Conservation (phyloP, 2,329 filamentous ascomycete species). For the Pseudocercospora musae region DNA sequence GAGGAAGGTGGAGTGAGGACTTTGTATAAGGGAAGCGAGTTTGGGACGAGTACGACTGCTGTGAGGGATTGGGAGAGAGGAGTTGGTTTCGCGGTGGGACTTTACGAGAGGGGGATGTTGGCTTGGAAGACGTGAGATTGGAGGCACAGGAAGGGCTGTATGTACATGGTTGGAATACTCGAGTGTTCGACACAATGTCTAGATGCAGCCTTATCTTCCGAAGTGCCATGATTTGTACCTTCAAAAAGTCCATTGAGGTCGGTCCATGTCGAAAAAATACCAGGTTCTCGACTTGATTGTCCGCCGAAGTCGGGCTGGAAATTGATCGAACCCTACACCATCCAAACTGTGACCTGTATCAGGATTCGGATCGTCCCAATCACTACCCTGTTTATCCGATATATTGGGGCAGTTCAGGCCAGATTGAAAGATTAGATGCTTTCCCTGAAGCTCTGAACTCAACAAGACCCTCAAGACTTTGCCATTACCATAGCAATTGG, state of each 20-base stretch:
- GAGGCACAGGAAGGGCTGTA: background rate
- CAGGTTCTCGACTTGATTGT: background rate
- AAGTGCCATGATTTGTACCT: too few relatives aligned
- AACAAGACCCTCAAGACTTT: background rate
- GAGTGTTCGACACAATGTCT: background rate
- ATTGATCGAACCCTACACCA: too few relatives aligned
- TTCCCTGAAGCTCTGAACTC: background rate
- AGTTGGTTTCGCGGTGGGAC: conserved; percentile 37
- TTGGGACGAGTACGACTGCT: conserved; percentile 37
- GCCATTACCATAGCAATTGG: background rate
- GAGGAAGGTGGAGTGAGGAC: conserved; percentile 33
- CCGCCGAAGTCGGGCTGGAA: background rate
- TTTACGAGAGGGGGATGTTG: conserved; percentile 43
- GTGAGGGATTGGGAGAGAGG: conserved; percentile 39
- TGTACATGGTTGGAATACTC: background rate
- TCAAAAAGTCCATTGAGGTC: background rate
- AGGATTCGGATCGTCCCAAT: background rate
- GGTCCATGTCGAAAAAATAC: background rate
- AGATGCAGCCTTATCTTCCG: too few relatives aligned
- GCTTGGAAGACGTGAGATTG: conserved; percentile 32
- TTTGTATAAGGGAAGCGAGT: conserved; percentile 39
- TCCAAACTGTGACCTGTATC: background rate
- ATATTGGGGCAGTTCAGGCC: background rate
- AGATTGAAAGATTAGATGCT: background rate
- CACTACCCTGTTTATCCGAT: background rate